Evolutionary conservation across 1,284 basidiomycete genomes (phyloP).

Genomic region (Porogramme epimiltina): DNA sequence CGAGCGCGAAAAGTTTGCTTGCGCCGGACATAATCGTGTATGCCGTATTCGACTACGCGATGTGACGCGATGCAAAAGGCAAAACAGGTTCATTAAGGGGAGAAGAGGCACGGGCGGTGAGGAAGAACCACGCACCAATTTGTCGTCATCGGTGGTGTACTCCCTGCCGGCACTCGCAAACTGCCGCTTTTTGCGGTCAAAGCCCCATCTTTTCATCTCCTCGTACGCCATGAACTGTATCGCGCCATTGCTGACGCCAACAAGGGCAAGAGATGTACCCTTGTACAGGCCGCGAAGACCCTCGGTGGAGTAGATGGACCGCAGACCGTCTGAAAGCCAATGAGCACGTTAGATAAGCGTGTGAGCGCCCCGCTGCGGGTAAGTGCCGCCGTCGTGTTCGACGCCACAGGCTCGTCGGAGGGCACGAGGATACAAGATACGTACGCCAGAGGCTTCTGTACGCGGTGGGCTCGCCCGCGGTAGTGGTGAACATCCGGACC

Average conservation of each 20-base stretch:
- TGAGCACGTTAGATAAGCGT: not conserved
- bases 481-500: constrained; percentile 95
- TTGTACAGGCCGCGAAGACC: constrained; percentile 85
- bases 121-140: constrained; percentile 72
- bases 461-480: constrained; percentile 59
- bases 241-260: constrained; percentile 95
- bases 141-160: constrained; percentile 78
- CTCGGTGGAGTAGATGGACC: constrained; percentile 70
- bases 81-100: not conserved
- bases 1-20: constrained; percentile 87
- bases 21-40: constrained; percentile 93
- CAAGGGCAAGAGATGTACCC: constrained; percentile 86
- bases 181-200: constrained; percentile 71
- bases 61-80: not conserved
- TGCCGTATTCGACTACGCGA: constrained; percentile 79
- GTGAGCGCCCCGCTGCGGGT: not conserved
- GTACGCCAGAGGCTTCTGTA: constrained; percentile 82
- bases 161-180: constrained; percentile 59
- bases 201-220: constrained; percentile 90
- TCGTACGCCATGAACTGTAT: constrained; percentile 98
- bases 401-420: too few relatives aligned
- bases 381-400: too few relatives aligned
- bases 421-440: constrained; percentile 2
- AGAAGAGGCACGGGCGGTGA: constrained; percentile 1
- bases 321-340: constrained; percentile 67